Base-by-base conservation (phyloP, 352 stramenopile species). In the Globisporangium spiculum region DNA sequence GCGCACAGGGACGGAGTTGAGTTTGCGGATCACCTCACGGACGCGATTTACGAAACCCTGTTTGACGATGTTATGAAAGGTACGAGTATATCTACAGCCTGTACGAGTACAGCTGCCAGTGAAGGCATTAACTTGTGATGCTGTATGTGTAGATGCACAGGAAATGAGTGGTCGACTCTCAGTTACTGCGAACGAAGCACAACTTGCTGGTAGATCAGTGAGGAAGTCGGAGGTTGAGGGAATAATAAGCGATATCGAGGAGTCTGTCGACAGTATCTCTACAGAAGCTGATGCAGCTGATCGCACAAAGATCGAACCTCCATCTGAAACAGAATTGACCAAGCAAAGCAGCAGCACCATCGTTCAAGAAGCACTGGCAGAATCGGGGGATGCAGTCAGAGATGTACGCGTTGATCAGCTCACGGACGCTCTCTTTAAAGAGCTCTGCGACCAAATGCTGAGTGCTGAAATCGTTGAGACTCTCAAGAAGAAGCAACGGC, bases 1-100 rank as follows among this genome's bases (percentile, higher is more conserved):
- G 20, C 8, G n/a, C 24, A 6, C 30, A 26, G 2, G 9, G n/a
- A 32, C 10, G 32, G n/a, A 10, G n/a, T 1, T 57, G 55, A 54
- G 1, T 7, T 63, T 30, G 36, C 27, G 20, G 65, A 74, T 48
- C 67, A 65, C 50, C 63, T 79, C 32, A n/a, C 70, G 46, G 56
- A 66, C 16, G 32, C 76, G 27, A 18, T 84, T 6, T 75, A 73
- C 9, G 32, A 53, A 10, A 63, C 74, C 22, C 41, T 84, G 32
- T 60, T 77, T 5, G 41, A 72, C 56, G 26, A 60, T 1, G 18
- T 77, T 0, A 57, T 67, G 24, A 36, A 65, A 24, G 71, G 76
- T 80, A 74, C 12, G 66, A 27, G 30, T 10, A 54, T 54, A 27
- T 1, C 30, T 30, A 4, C 41, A 46, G 9, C 20, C 2, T 41